Conservation (phyloP, 495 filamentous ascomycete genomes). For the Sordaria brevicollis region DNA sequence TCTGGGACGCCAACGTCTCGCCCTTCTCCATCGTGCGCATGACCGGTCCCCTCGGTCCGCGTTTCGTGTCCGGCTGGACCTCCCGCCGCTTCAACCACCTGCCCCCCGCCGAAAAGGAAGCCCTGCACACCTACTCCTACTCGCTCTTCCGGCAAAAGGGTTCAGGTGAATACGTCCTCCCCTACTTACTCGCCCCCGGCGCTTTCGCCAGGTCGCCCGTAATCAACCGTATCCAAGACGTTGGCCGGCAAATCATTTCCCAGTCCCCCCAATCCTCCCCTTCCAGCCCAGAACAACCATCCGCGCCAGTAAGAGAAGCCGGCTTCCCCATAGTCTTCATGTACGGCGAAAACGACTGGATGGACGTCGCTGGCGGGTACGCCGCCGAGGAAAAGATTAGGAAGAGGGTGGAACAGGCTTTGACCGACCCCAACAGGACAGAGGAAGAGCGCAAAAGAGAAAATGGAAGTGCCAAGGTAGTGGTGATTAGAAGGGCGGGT, state of each 20-base stretch:
- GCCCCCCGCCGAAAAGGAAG: constrained; percentile 67
- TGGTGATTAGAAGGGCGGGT: constrained; percentile 70
- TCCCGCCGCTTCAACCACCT: constrained; percentile 84
- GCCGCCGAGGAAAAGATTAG: constrained; percentile 73
- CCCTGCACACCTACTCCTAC: constrained; percentile 85
- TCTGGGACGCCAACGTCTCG: constrained; percentile 96
- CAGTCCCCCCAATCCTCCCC: background rate
- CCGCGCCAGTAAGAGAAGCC: constrained; percentile 43
- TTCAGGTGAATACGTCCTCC: constrained; percentile 88
- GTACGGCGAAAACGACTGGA: constrained; percentile 98
- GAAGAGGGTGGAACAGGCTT: constrained; percentile 47
- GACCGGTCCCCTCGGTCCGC: constrained; percentile 83
- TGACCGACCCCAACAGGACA: constrained; percentile 42
- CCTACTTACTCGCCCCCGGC: constrained; percentile 87
- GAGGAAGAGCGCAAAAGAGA: constrained; percentile 61
- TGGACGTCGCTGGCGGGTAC: constrained; percentile 83
- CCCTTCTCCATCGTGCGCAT: constrained; percentile 86
- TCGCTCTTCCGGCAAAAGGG: constrained; percentile 87
- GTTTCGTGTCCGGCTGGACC: constrained; percentile 92
- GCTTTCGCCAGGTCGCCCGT: constrained; percentile 85
- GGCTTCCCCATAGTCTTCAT: constrained; percentile 82
- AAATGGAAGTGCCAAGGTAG: constrained; percentile 74
- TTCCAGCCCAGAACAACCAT: constrained; percentile 14
- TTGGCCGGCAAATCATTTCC: constrained; percentile 54
- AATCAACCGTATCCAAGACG: constrained; percentile 75